Percentiles rank a stretch among this genome's conserved stretches.
These are phyloP conservation scores for Paraglomus brasilianum DNA, from an alignment of 192 early-diverging fungal species.

Conservation along the genomic window DNA sequence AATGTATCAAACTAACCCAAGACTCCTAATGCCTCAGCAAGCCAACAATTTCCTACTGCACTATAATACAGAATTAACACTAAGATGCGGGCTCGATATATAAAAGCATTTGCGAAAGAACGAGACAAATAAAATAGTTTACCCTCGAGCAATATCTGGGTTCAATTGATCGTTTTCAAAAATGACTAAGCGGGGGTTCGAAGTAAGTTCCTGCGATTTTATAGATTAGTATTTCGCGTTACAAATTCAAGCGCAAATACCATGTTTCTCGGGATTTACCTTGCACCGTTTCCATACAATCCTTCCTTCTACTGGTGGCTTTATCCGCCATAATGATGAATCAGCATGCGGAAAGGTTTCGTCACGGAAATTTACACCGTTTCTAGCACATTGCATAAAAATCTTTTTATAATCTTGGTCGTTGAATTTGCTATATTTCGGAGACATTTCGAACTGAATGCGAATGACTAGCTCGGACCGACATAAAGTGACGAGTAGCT, in stretches of 20 bases:
- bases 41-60: slow-evolving; percentile 34
- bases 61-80: background rate
- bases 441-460: background rate
- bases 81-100: too few relatives aligned
- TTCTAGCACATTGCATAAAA: slow-evolving; percentile 17
- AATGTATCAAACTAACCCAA: background rate
- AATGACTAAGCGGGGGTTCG: slow-evolving; percentile 5
- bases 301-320: background rate
- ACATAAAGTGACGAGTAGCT: too few relatives aligned
- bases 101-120: too few relatives aligned
- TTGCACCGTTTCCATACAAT: slow-evolving; percentile 26
- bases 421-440: slow-evolving; percentile 16
- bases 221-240: slow-evolving; percentile 6
- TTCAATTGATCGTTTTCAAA: slow-evolving; percentile 15
- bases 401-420: slow-evolving; percentile 29
- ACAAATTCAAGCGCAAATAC: background rate
- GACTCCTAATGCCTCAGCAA: slow-evolving; percentile 30
- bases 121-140: background rate
- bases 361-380: slow-evolving; percentile 11
- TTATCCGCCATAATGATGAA: slow-evolving; percentile 26
- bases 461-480: too few relatives aligned
- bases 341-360: slow-evolving; percentile 19
- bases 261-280: background rate
- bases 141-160: slow-evolving; percentile 19
- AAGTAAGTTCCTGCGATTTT: slow-evolving; percentile 12